Conservation (phyloP, 1,284 basidiomycete genomes). For the Moesziomyces antarcticus region DNA sequence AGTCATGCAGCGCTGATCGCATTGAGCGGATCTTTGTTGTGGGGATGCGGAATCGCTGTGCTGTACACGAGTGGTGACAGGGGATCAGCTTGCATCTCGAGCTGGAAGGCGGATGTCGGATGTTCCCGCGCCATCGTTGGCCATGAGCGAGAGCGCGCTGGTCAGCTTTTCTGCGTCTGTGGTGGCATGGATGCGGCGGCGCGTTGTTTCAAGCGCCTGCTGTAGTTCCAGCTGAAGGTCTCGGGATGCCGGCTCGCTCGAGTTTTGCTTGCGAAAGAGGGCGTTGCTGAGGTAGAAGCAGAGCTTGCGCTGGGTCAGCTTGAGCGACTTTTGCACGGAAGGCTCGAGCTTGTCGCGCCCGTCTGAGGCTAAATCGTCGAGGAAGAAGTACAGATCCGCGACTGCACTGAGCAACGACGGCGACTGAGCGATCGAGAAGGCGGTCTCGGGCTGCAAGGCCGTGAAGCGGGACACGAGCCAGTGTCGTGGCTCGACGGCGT, state of each 20-base stretch:
- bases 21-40: no score
- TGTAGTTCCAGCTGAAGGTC: conserved; percentile 8
- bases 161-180: conserved; percentile 28
- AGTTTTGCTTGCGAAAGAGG: background rate
- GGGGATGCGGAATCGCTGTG: no score
- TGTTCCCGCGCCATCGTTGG: background rate
- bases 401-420: conserved; percentile 28
- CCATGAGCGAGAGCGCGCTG: conserved; percentile 14
- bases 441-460: conserved; percentile 15
- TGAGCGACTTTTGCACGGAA: conserved; percentile 7
- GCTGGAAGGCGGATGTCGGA: background rate
- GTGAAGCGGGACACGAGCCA: conserved; percentile 12
- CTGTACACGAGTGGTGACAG: background rate
- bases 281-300: conserved; percentile 31
- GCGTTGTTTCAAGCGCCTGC: background rate
- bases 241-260: background rate
- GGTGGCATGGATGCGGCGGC: conserved; percentile 2
- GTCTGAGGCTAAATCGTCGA: conserved; percentile 6
- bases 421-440: conserved; percentile 16
- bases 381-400: conserved; percentile 28
- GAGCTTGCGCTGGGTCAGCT: conserved; percentile 31
- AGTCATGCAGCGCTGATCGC: no score
- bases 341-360: background rate
- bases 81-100: background rate
- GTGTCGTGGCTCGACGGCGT: conserved; percentile 12